phyloP scores from a whole-genome alignment of 768 basidiomycete species.

The Rhodotorula kratochvilovae region DNA sequence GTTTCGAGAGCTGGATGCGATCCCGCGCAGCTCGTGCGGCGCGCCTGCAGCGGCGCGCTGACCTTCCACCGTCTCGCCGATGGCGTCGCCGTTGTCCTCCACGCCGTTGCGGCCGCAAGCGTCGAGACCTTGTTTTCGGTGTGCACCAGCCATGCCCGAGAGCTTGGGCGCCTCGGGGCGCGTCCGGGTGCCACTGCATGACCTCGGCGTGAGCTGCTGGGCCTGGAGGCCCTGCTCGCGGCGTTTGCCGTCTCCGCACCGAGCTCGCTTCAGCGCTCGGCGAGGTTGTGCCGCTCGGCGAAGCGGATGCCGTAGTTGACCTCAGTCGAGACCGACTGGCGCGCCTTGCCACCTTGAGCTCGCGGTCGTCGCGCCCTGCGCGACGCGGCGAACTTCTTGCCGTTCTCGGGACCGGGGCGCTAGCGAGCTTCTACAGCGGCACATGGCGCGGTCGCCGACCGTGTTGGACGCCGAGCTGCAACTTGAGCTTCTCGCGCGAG shows the following conservation, averaged over 20 bases:
- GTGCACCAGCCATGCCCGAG: slow-evolving; percentile 85
- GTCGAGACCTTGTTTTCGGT: slow-evolving; percentile 66
- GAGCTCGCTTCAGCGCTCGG: slow-evolving; percentile 71
- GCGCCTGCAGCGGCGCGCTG: slow-evolving; percentile 64
- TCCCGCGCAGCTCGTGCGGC: slow-evolving; percentile 79
- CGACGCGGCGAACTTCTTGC: slow-evolving; percentile 76
- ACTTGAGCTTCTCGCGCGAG: slow-evolving; percentile 65
- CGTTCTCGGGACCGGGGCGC: slow-evolving; percentile 68
- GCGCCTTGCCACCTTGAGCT: slow-evolving; percentile 73
- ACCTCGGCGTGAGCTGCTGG: slow-evolving; percentile 71
- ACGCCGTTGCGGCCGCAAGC: slow-evolving; percentile 54
- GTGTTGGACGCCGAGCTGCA: slow-evolving; percentile 58
- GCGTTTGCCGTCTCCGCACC: slow-evolving; percentile 70
- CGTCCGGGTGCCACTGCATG: slow-evolving; percentile 76
- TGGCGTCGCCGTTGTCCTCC: slow-evolving; percentile 66
- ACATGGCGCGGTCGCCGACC: slow-evolving; percentile 61
- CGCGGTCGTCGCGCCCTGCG: slow-evolving; percentile 74
- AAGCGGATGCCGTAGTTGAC: slow-evolving; percentile 97
- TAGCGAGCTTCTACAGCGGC: slow-evolving; percentile 52
- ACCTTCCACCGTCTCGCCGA: slow-evolving; percentile 71
- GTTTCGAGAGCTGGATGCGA: slow-evolving; percentile 84
- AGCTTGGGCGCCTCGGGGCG: slow-evolving; percentile 90
- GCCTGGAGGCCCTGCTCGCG: slow-evolving; percentile 66
- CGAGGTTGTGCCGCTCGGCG: slow-evolving; percentile 62
- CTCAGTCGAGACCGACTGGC: slow-evolving; percentile 89